Conservation (phyloP, 192 early-diverging fungal species). For the Phlyctochytrium planicorne region DNA sequence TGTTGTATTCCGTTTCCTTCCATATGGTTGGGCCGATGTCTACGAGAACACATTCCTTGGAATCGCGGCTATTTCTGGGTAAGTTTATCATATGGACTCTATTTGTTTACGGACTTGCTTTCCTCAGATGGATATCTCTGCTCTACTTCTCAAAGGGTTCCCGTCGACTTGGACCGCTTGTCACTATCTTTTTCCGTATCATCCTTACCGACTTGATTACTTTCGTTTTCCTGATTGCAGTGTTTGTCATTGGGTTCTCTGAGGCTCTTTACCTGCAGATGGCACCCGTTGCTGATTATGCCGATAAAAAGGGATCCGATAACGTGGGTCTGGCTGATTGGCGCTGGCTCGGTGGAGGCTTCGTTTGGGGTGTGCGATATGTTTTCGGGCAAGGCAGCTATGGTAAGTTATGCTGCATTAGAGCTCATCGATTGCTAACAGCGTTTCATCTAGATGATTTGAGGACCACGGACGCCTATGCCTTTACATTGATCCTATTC, state of each 20-base stretch:
- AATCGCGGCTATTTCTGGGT: slow-evolving; percentile 19
- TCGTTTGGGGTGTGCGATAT: slow-evolving; percentile 18
- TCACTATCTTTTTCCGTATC: slow-evolving; percentile 17
- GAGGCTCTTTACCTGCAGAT: slow-evolving; percentile 28
- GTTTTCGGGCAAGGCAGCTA: slow-evolving; percentile 21
- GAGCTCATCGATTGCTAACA: slow-evolving; percentile 1
- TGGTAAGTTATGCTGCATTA: neutral
- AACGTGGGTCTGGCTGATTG: slow-evolving; percentile 13
- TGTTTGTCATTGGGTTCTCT: slow-evolving; percentile 14
- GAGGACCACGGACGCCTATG: neutral
- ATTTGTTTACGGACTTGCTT: too few relatives aligned
- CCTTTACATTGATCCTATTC: slow-evolving; percentile 18
- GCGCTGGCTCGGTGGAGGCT: slow-evolving; percentile 10
- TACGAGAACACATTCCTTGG: slow-evolving; percentile 19
- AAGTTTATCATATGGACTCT: too few relatives aligned
- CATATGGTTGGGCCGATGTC: neutral
- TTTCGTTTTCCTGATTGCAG: slow-evolving; percentile 8
- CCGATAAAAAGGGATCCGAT: neutral
- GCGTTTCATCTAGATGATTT: slow-evolving; percentile 14
- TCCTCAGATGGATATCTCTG: slow-evolving; percentile 19
- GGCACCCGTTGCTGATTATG: slow-evolving; percentile 11
- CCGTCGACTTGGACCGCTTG: slow-evolving; percentile 15
- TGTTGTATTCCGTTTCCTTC: neutral
- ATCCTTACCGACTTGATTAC: slow-evolving; percentile 15
- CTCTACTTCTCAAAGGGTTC: slow-evolving; percentile 25